Base-by-base conservation (phyloP, 108 stramenopile species). In the Fragilaria crotonensis region DNA sequence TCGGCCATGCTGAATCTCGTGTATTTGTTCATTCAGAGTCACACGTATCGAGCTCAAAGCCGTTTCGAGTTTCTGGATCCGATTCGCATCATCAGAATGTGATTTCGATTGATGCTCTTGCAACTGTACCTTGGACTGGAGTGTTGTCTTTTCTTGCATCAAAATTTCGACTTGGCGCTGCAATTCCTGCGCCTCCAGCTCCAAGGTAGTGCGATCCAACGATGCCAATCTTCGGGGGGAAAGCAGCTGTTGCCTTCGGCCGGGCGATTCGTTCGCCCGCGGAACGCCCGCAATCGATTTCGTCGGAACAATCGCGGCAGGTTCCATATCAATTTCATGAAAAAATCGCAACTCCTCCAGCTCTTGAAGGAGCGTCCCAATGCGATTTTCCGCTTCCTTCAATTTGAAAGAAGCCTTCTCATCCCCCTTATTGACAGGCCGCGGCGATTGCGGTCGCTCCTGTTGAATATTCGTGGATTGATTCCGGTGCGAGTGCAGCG, bases 331-430 rank as follows among this genome's bases (percentile, higher is more conserved):
- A 32, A 79, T 59, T 49, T 79, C 78, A 59, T 79, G 67, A 52
- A 79, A 74, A 53, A 79, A 79, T 17, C 62, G 57, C 23, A 79
- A 48, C 32, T 79, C 78, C 25, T 79, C 78, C 46, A 79, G 31
- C 41, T 79, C 78, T 30, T 74, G 52, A 29, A 71, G 32, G 21
- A 79, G 48, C 2, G 67, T 67, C 4, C 64, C 45, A 23, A 79
- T 74, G 58, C 73, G 73, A 31, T 19, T 64, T 57, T 77, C 76
- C n/a, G 70, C 70, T 53, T 57, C 44, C 44, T 50, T 25, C 25
- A 77, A 33, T 0, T 70, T 59, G 31, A 66, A 58, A 33, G 59
- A 51, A 5, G 64, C 67, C 53, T 57, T 41, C 0, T 58, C 49
- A 21, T 69, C 64, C 7, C 68, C 20, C 21, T 9, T 9, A 23